Evolutionary conservation across 2,329 filamentous ascomycete genomes (phyloP).

Genomic region (Xylaria sp.): DNA sequence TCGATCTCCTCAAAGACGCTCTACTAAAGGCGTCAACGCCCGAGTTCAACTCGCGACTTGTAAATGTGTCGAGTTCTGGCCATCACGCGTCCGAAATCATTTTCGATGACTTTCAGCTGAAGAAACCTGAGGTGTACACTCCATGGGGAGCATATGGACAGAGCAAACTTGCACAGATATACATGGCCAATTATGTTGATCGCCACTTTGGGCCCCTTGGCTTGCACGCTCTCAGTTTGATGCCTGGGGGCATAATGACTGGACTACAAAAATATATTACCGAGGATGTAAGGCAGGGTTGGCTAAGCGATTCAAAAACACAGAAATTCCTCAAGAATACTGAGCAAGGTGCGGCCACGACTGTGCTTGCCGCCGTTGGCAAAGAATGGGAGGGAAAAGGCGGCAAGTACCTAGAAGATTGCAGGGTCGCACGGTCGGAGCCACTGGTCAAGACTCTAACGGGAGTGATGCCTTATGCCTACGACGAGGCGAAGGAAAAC

Average conservation of each 20-base stretch:
- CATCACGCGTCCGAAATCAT: constrained; percentile 17
- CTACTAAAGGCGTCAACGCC: constrained; percentile 15
- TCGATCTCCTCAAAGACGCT: constrained; percentile 19
- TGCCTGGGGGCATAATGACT: constrained; percentile 23
- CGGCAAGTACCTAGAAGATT: constrained; percentile 26
- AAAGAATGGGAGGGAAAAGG: constrained; percentile 39
- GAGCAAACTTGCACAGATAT: constrained; percentile 53
- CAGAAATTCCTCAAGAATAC: constrained; percentile 23
- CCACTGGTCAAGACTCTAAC: not conserved
- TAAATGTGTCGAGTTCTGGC: constrained; percentile 22
- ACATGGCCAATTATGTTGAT: constrained; percentile 54
- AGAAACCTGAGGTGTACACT: constrained; percentile 5
- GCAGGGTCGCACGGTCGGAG: not conserved
- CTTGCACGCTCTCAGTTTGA: constrained; percentile 46
- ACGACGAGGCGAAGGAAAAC: constrained; percentile 17
- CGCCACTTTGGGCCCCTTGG: constrained; percentile 48
- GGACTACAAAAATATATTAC: constrained; percentile 18
- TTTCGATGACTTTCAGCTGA: constrained; percentile 23
- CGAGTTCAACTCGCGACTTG: constrained; percentile 22
- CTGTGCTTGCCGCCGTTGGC: constrained; percentile 45
- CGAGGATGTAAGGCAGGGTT: not conserved
- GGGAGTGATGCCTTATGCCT: constrained; percentile 15
- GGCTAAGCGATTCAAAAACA: not conserved
- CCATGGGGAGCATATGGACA: constrained; percentile 42
- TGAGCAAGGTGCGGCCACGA: constrained; percentile 52